Percentiles rank a stretch among this genome's conserved stretches.
Evolutionary conservation across 495 filamentous ascomycete genomes (phyloP).

Genomic region (Neurospora sp.): DNA sequence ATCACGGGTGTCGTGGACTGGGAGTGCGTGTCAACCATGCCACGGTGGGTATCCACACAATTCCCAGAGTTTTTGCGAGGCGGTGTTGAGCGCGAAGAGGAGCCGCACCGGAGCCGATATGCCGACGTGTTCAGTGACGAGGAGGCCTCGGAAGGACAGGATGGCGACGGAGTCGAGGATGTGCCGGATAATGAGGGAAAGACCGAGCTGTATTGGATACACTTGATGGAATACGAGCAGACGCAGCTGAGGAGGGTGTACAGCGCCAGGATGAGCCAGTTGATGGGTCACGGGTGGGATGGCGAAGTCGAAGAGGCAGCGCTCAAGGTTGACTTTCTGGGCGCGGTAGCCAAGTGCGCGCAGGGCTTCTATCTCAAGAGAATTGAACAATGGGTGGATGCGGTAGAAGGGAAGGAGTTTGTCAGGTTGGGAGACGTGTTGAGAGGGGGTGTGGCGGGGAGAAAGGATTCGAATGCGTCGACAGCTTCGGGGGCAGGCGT

Average conservation of each 20-base stretch:
- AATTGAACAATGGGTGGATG: conserved; percentile 22
- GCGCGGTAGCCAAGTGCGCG: conserved; percentile 11
- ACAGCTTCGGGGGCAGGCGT: not conserved
- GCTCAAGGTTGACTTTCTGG: conserved; percentile 17
- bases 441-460: conserved; percentile 7
- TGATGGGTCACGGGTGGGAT: conserved; percentile 13
- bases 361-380: conserved; percentile 15
- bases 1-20: conserved; percentile 43
- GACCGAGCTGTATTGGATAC: conserved; percentile 26
- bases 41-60: conserved; percentile 36
- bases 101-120: conserved; percentile 24
- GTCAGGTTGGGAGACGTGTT: conserved; percentile 16
- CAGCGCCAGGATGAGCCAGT: conserved; percentile 13
- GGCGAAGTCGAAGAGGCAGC: conserved; percentile 11
- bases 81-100: conserved; percentile 10
- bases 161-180: not conserved
- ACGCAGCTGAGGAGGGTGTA: conserved; percentile 25
- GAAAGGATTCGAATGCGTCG: not conserved
- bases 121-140: conserved; percentile 13
- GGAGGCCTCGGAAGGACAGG: conserved; percentile 6
- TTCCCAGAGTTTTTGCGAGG: conserved; percentile 34
- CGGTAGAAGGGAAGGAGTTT: conserved; percentile 16
- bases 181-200: conserved; percentile 26
- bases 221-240: conserved; percentile 29
- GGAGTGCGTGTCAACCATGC: conserved; percentile 41